Base-by-base conservation (phyloP, 345 rosid species). In the Cardamine resedifolia region DNA sequence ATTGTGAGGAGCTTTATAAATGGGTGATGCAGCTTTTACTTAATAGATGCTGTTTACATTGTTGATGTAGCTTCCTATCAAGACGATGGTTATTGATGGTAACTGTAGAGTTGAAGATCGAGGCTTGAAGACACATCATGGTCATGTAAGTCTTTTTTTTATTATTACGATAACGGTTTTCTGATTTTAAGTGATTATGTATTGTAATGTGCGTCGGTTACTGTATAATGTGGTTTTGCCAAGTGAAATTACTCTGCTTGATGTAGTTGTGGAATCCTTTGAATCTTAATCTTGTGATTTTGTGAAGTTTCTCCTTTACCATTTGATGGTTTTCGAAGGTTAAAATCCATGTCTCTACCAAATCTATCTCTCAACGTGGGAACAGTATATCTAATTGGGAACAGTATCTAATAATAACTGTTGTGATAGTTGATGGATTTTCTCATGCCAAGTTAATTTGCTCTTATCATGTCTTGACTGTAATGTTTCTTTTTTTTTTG, bases 81-180 rank as follows among this genome's bases (percentile, higher is more conserved):
- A 96, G 86, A 92, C 98, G 15, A 58, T 96, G 81, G 75, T 96
- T 33, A 85, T 96, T 59, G 99, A 92, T 75, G 99, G 99, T 14
- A 96, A 88, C 73, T 96, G 97, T 84, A 84, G 99, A 75, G 99
- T 92, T 71, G 99, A 96, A 79, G 99, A 96, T 84, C 96, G 98
- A 30, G 99, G 99, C 58, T 81, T 96, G 94, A 92, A 96, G 96
- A 88, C 91, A 24, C 99, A 96, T 23, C 98, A 92, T 71, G 96
- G 98, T 59, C 94, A 85, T 79, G 99, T 96, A 72, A 86, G 97
- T 84, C 48, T 23, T 33, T 69, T 1, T 69, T 58, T 74, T 10
- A 15, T 20, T 2, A 31, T 63, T 68, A 60, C 3, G 3, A 0
- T 58, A 44, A 33, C 10, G 1, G 6, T 15, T 43, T 41, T 31